Percentiles rank a stretch among this genome's conserved stretches.
phyloP scores from a whole-genome alignment of 208 protist genomes.

The Novymonas esmeraldas region DNA sequence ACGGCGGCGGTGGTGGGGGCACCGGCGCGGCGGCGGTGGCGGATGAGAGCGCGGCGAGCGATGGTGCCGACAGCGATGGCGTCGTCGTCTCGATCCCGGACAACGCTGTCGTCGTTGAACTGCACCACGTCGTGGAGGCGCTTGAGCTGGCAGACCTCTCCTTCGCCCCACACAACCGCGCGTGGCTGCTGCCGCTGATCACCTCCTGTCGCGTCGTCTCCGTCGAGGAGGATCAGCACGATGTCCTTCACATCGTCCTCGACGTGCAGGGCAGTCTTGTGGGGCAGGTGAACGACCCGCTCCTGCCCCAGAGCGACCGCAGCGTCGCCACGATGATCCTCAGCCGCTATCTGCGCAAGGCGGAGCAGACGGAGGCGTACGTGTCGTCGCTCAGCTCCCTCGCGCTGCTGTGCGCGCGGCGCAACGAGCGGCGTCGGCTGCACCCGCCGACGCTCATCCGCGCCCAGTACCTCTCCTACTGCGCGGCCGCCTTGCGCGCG shows the following conservation, averaged over 20 bases:
- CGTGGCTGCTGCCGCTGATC: slow-evolving; percentile 84
- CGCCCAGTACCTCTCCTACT: slow-evolving; percentile 80
- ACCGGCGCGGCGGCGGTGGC: background rate
- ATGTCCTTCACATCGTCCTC: slow-evolving; percentile 74
- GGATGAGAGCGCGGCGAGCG: slow-evolving; percentile 23
- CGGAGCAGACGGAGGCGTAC: slow-evolving; percentile 42
- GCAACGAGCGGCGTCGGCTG: slow-evolving; percentile 62
- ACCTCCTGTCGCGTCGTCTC: slow-evolving; percentile 68
- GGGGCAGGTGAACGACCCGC: slow-evolving; percentile 43
- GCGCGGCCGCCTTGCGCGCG: slow-evolving; percentile 55
- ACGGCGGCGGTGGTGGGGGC: background rate
- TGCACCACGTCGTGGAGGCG: slow-evolving; percentile 55
- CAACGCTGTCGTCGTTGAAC: slow-evolving; percentile 83
- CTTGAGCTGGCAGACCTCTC: slow-evolving; percentile 77
- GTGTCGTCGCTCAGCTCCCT: slow-evolving; percentile 49
- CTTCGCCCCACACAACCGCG: slow-evolving; percentile 66
- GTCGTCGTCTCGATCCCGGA: slow-evolving; percentile 53
- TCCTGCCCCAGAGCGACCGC: slow-evolving; percentile 77
- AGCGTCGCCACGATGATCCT: slow-evolving; percentile 63
- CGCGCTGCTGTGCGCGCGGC: slow-evolving; percentile 47
- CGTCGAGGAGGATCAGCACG: slow-evolving; percentile 62
- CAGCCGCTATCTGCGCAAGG: slow-evolving; percentile 47
- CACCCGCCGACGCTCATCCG: slow-evolving; percentile 77
- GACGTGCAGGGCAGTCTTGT: slow-evolving; percentile 69
- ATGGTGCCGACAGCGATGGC: slow-evolving; percentile 22